Base-by-base conservation (phyloP, 306 rosid genomes). In the Astragalus glycyphyllos region DNA sequence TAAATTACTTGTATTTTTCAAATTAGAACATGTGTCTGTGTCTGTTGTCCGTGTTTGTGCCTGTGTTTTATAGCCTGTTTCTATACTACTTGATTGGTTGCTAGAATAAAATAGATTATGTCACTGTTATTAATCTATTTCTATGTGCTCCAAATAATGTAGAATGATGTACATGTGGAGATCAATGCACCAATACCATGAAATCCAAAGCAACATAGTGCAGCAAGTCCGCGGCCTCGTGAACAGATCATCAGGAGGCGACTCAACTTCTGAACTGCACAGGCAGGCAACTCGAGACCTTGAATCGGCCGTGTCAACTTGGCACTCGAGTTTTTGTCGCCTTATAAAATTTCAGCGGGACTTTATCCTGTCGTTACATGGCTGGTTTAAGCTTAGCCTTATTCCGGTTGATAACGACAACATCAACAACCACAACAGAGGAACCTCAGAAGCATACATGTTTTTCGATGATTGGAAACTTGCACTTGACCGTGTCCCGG, bases 131-230 rank as follows among this genome's bases (percentile, higher is more conserved):
- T 55, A 20, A 20, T 20, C 23, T 20, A 20, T 14, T 38, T 44
- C 45, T 60, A 10, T 69, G 48, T 72, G 50, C 60, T 35, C 77
- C 76, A 20, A 66, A 66, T 62, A 80, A 69, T 89, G 84, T 77
- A 95, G 99, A 77, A 69, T 91, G 53, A 91, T 89, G 99, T 95
- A 95, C 88, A 89, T 95, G 99, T 95, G 99, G 99, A 89, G 55
- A 81, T 74, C 91, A 71, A 95, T 95, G 99, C 92, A 91, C 80
- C 92, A 83, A 59, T 82, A 82, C 83, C 99, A 95, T 53, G 97
- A 95, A 77, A 63, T 87, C 69, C 99, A 95, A 74, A 89, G 88
- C 83, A 69, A 86, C 88, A 89, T 95, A 29, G 96, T 95, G 69
- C 96, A 95, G 76, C 99, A 95, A 84, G 99, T 95, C 63, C 90